phyloP scores from a whole-genome alignment of 345 rosid species.

The Bretschneidera sinensis region DNA sequence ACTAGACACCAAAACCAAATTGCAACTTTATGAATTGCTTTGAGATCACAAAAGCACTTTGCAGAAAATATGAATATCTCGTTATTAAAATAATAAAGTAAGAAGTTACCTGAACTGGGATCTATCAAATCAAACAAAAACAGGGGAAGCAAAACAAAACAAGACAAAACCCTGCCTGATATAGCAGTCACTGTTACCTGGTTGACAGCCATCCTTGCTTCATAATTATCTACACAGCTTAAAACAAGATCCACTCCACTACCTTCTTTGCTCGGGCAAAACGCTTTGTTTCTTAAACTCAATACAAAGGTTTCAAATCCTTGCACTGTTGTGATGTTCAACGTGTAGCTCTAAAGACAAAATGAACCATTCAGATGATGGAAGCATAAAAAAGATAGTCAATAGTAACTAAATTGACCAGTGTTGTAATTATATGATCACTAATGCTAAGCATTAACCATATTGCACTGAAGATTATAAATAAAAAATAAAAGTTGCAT shows the following conservation, averaged over 20 bases:
- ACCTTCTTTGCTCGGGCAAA: constrained; percentile 64
- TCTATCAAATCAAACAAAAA: no score
- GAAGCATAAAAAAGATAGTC: no score
- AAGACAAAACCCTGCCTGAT: neutral
- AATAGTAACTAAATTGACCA: neutral
- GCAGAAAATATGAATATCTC: no score
- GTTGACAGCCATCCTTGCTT: constrained; percentile 96
- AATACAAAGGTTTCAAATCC: constrained; percentile 87
- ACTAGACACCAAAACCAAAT: neutral
- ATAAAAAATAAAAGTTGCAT: neutral
- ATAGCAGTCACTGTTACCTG: constrained; percentile 51
- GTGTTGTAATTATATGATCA: no score
- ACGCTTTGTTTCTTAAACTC: constrained; percentile 65
- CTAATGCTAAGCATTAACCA: no score
- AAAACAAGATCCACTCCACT: constrained; percentile 91
- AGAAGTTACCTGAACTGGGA: no score
- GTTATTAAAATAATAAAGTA: no score
- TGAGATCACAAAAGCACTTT: no score
- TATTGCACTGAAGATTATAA: no score
- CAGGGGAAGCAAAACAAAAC: no score
- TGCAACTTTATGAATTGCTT: no score
- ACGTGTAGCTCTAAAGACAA: constrained; percentile 67
- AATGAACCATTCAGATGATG: constrained; percentile 14
- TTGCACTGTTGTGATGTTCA: constrained; percentile 89
- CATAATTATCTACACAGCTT: constrained; percentile 96